Evolutionary conservation across 148 eudicot species (phyloP).

Genomic region (Fagopyrum homotropicum): DNA sequence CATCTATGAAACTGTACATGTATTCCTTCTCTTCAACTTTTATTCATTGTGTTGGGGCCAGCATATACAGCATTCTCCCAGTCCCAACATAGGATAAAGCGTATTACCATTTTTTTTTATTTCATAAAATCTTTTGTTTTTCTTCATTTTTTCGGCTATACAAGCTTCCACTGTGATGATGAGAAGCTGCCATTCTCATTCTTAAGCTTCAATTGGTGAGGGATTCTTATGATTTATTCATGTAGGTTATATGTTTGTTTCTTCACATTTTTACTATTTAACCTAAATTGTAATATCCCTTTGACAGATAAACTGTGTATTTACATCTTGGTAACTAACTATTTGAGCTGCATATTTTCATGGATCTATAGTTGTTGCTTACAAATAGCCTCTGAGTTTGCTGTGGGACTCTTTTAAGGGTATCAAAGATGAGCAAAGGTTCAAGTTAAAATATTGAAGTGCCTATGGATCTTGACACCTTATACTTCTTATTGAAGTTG

Average conservation of each 20-base stretch:
- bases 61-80: conserved; percentile 6
- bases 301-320: neutral
- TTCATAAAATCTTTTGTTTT: neutral
- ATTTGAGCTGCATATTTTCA: neutral
- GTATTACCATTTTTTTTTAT: neutral
- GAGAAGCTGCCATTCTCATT: conserved; percentile 9
- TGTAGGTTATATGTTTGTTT: conserved; percentile 7
- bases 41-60: neutral
- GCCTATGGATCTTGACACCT: no score
- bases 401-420: no score
- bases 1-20: conserved; percentile 11
- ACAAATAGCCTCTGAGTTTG: no score
- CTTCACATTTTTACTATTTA: neutral
- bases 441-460: no score
- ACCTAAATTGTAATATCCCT: neutral
- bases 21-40: neutral
- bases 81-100: neutral
- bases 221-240: conserved; percentile 5
- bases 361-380: no score
- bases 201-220: conserved; percentile 9
- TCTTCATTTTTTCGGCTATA: conserved; percentile 4
- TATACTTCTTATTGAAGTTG: no score
- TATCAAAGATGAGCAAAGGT: no score
- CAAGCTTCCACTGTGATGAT: conserved; percentile 12
- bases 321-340: neutral